phyloP scores from a whole-genome alignment of 139 green algal species.

The Chara braunii region DNA sequence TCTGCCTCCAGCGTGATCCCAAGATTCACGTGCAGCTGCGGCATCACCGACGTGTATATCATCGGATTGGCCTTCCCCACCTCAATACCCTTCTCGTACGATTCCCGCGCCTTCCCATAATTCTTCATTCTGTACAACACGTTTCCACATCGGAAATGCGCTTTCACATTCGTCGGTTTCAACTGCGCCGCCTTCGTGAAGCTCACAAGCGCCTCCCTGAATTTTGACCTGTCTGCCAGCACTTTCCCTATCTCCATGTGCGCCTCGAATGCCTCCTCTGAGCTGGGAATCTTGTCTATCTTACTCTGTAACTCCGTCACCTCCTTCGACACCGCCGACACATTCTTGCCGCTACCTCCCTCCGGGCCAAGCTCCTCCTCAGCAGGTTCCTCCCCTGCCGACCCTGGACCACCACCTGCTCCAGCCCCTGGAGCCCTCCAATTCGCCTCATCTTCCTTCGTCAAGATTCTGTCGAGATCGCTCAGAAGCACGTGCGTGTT shows the following conservation, averaged over 20 bases:
- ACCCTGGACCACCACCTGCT: too few species aligned
- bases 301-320: slow-evolving; percentile 9
- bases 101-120: slow-evolving; percentile 29
- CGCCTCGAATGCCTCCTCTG: slow-evolving; percentile 33
- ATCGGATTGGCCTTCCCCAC: slow-evolving; percentile 6
- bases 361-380: too few species aligned
- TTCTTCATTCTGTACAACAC: slow-evolving; percentile 49
- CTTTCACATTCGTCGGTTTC: slow-evolving; percentile 45
- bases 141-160: slow-evolving; percentile 59
- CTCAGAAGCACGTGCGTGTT: too few species aligned
- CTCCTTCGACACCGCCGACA: slow-evolving; percentile 6
- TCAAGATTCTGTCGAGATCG: too few species aligned
- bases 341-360: too few species aligned
- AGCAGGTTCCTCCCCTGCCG: too few species aligned
- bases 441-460: too few species aligned
- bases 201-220: slow-evolving; percentile 22
- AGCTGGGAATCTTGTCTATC: slow-evolving; percentile 2
- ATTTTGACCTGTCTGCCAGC: slow-evolving; percentile 8
- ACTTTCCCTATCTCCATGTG: slow-evolving; percentile 61
- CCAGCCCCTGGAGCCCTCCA: too few species aligned
- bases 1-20: slow-evolving; percentile 59
- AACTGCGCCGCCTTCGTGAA: slow-evolving; percentile 46
- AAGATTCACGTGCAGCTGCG: slow-evolving; percentile 60
- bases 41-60: slow-evolving; percentile 12
- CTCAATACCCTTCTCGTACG: slow-evolving; percentile 31